phyloP scores from a whole-genome alignment of 345 rosid species.

The Ceriops decandra region DNA sequence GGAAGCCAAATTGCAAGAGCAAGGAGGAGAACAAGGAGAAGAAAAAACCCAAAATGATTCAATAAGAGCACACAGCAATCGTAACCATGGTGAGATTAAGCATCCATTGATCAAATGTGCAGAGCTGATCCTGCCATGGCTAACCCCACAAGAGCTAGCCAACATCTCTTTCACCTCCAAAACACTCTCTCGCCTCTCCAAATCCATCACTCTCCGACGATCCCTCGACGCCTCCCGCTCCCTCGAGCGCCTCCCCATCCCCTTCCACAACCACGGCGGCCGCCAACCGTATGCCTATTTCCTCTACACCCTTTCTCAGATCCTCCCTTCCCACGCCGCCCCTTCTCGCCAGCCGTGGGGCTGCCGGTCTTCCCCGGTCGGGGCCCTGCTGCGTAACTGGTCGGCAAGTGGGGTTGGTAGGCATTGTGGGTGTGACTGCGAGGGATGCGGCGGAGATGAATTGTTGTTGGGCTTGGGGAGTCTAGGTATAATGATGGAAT shows the following conservation, averaged over 20 bases:
- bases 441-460: conserved; percentile 41
- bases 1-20: too few species aligned
- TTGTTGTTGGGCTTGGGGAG: conserved; percentile 29
- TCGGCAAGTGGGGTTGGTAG: background rate
- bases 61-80: background rate
- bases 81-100: background rate
- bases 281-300: conserved; percentile 51
- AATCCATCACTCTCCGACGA: conserved; percentile 42
- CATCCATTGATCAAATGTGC: conserved; percentile 34
- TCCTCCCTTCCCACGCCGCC: conserved; percentile 34
- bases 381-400: background rate
- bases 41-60: too few species aligned
- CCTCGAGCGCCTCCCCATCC: conserved; percentile 48
- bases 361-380: conserved; percentile 3
- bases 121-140: conserved; percentile 60
- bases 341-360: conserved; percentile 62
- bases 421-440: conserved; percentile 33
- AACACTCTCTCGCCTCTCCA: conserved; percentile 36
- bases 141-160: conserved; percentile 59
- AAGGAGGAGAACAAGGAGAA: too few species aligned
- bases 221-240: conserved; percentile 64
- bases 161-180: conserved; percentile 50
- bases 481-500: conserved; percentile 45
- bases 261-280: conserved; percentile 41
- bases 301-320: conserved; percentile 58